Percentiles rank a stretch among this genome's conserved stretches.
These are phyloP conservation scores for Penicillium sp. DNA, from an alignment of 2,329 filamentous ascomycete species.

Conservation along the genomic window DNA sequence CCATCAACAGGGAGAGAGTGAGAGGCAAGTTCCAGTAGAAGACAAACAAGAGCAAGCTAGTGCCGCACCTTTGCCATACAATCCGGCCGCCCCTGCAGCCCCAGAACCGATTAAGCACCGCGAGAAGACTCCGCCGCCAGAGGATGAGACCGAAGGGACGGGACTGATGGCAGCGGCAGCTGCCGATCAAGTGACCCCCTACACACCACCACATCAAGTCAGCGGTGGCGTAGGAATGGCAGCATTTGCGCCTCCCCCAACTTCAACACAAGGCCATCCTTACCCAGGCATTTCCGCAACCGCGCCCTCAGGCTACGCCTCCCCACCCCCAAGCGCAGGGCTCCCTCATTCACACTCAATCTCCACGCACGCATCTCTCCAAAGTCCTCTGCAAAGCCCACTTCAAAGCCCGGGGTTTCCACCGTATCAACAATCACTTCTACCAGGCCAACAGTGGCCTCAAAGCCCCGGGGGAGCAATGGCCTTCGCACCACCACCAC, in stretches of 20 bases:
- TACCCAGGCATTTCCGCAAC: conserved; percentile 11
- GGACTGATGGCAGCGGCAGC: conserved; percentile 41
- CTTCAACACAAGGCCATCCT: conserved; percentile 15
- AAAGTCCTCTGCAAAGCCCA: conserved; percentile 21
- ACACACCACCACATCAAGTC: conserved; percentile 27
- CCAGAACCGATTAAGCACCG: conserved; percentile 59
- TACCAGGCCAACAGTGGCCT: conserved; percentile 12
- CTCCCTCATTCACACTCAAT: conserved; percentile 25
- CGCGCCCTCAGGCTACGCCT: conserved; percentile 25
- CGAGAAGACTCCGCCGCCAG: conserved; percentile 61
- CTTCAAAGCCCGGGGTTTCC: conserved; percentile 25
- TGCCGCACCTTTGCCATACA: conserved; percentile 55
- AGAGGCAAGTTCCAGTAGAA: conserved; percentile 13
- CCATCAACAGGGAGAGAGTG: conserved; percentile 12
- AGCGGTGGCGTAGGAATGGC: conserved; percentile 12
- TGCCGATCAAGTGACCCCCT: conserved; percentile 35
- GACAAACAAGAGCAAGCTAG: conserved; percentile 29
- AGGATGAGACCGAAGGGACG: conserved; percentile 48
- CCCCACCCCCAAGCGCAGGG: conserved; percentile 35
- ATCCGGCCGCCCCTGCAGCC: conserved; percentile 59
- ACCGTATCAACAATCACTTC: conserved; percentile 26
- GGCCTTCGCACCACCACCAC: conserved; percentile 22
- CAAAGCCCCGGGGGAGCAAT: conserved; percentile 20
- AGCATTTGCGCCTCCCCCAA: conserved; percentile 22
- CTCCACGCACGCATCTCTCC: conserved; percentile 14